phyloP scores from a whole-genome alignment of 1,139 yeast species.

The Kluyveromyces sp. region DNA sequence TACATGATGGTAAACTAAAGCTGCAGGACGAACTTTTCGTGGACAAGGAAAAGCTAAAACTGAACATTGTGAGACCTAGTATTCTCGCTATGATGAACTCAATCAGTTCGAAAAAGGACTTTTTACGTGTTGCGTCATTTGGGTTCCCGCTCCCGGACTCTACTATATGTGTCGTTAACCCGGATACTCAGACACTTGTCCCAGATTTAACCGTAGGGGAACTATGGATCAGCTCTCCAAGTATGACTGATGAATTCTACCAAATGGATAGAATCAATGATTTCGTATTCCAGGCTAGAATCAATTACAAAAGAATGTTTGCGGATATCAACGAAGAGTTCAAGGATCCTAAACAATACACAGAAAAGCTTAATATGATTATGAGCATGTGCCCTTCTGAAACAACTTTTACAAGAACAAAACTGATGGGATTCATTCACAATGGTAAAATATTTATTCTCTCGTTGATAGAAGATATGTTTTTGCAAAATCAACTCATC shows the following conservation, averaged over 20 bases:
- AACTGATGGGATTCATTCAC: constrained; percentile 77
- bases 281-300: constrained; percentile 29
- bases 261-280: constrained; percentile 30
- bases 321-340: not conserved
- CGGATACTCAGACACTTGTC: constrained; percentile 73
- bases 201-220: constrained; percentile 95
- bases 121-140: constrained; percentile 77
- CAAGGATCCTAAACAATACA: constrained; percentile 7
- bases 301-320: constrained; percentile 27
- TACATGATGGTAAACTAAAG: constrained; percentile 22
- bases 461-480: constrained; percentile 86
- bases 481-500: constrained; percentile 58
- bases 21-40: constrained; percentile 52
- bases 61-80: constrained; percentile 57
- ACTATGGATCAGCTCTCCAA: constrained; percentile 60
- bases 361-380: constrained; percentile 25
- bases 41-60: constrained; percentile 72
- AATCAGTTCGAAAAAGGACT: constrained; percentile 30
- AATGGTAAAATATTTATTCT: constrained; percentile 82
- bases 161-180: constrained; percentile 86
- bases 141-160: constrained; percentile 95
- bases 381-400: constrained; percentile 23
- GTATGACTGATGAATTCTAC: constrained; percentile 28
- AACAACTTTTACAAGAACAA: constrained; percentile 70
- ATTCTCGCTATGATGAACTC: constrained; percentile 27